Evolutionary conservation across 2,329 filamentous ascomycete species (phyloP), one percentile per base, ranked within the genome.

Genomic region (Huntiella moniliformis): DNA sequence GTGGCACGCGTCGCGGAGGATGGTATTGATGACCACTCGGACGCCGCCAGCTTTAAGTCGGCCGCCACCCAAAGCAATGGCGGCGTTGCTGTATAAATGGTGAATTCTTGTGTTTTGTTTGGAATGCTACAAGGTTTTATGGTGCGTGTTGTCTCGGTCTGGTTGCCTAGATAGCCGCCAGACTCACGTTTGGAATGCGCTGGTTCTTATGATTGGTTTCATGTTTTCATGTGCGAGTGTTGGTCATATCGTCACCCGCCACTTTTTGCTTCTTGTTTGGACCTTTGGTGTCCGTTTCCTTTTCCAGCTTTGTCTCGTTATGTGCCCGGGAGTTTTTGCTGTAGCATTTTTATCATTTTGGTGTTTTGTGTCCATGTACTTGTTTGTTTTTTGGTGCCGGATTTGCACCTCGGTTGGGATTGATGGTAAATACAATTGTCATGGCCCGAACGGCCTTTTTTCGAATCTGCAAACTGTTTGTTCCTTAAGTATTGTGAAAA

Each of bases 41-140:
- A 49, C 22, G 38, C 43, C 36, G 40, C 37, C 12, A 49, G 47
- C 44, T 46, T 49, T 28, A 49, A 46, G 40, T 49, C 47, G 18
- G 39, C 33, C 47, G 47, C 38, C 43, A 49, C 44, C 35, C 47
- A 49, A 44, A 49, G 43, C 47, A 44, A 34, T 43, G 37, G 35
- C 35, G 44, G 39, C 34, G 41, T 49, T 28, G 38, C 36, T 15
- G 39, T 46, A 34, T 43, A 34, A 15, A 37, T 10, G 40, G 42
- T 7, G 22, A 28, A 28, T 7, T 28, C 41, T 4, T 13, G 15
- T 47, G 37, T 39, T 45, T 45, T 33, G 28, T 39, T 38, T 45
- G 38, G 22, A 28, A 28, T 28, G 22, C 22, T 28, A 28, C 22
- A 28, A 28, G 7, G 22, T 8, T 28, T 7, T 28, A 28, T 28